A percentile compares a stretch with the other conserved stretches of the same genome.
Conservation (phyloP, 257 asterid species). For the Striga asiatica region DNA sequence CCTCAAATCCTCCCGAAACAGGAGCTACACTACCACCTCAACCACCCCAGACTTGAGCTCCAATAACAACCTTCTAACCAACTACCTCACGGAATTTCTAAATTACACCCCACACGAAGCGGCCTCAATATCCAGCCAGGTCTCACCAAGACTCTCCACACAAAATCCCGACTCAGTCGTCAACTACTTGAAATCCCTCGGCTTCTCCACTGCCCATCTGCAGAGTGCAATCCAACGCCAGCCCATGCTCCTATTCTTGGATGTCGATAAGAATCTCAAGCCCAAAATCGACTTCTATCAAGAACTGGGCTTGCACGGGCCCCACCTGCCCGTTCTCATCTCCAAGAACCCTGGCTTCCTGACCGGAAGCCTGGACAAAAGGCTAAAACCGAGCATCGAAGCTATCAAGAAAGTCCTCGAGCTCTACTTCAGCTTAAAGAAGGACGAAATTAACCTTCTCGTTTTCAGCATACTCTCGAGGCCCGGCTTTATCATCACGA, state of each 20-base stretch:
- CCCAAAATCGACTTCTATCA: slow-evolving; percentile 26
- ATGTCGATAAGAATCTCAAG: slow-evolving; percentile 23
- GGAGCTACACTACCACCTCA: slow-evolving; percentile 7
- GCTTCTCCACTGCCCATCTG: slow-evolving; percentile 9
- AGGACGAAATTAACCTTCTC: not conserved
- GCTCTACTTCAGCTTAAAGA: not conserved
- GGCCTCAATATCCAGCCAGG: not conserved
- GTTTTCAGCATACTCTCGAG: slow-evolving; percentile 5
- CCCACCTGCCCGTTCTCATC: slow-evolving; percentile 18
- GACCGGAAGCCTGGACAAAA: slow-evolving; percentile 21
- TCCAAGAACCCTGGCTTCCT: slow-evolving; percentile 17
- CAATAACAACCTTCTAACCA: not conserved
- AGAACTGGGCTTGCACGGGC: slow-evolving; percentile 23
- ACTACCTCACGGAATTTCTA: slow-evolving; percentile 8
- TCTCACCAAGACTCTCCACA: not conserved
- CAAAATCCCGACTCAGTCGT: slow-evolving; percentile 6
- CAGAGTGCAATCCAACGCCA: not conserved
- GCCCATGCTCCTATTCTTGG: slow-evolving; percentile 16
- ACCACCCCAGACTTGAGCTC: not conserved
- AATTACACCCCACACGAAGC: slow-evolving; percentile 4
- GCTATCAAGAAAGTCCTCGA: slow-evolving; percentile 16
- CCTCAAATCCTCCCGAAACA: not conserved
- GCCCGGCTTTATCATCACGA: not conserved
- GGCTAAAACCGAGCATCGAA: slow-evolving; percentile 21
- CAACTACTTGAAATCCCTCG: slow-evolving; percentile 1